Base-by-base conservation (phyloP, 192 early-diverging fungal genomes). In the Entomortierella beljakovae region DNA sequence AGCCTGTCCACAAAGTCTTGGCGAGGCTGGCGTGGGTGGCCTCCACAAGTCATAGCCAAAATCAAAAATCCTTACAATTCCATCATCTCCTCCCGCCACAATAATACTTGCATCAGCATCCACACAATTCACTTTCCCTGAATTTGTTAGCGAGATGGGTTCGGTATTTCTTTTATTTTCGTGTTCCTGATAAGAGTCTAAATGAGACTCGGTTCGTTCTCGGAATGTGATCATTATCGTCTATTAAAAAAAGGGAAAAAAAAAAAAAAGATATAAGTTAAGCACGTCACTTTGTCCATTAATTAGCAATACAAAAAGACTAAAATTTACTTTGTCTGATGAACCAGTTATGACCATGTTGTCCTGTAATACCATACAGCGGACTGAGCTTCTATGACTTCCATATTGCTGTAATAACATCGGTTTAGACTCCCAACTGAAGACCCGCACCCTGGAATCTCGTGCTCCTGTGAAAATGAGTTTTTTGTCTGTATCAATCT, bases 301-400 rank as follows among this genome's bases (percentile, higher is more conserved):
- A n/a, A n/a, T n/a, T n/a, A n/a, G n/a, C n/a, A n/a, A n/a, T n/a
- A n/a, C n/a, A 5, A 49, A 43, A 69, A 25, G 20, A 54, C 26
- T 15, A 31, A 20, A 43, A 20, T 1, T 18, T 65, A 70, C 68
- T 62, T 79, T 79, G 26, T 79, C 75, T 2, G 61, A 32, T 8
- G 75, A 69, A 25, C 75, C 75, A 4, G 75, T 79, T 38, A 79
- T 59, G 35, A 79, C 43, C 68, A 69, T 79, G 42, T 70, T 60
- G 55, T 79, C 67, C 51, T 65, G 75, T 3, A 70, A 26, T 1
- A 57, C 52, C 55, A 79, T 59, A 23, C 75, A 69, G 0, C 66
- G 53, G 7, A 79, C 61, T 13, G 67, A 56, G 42, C 43, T 51
- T n/a, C 61, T n/a, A 61, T 79, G 75, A 0, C 67, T 62, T 29